Evolutionary conservation across 441 rosid species (phyloP).

Genomic region (Erodium moschatum): DNA sequence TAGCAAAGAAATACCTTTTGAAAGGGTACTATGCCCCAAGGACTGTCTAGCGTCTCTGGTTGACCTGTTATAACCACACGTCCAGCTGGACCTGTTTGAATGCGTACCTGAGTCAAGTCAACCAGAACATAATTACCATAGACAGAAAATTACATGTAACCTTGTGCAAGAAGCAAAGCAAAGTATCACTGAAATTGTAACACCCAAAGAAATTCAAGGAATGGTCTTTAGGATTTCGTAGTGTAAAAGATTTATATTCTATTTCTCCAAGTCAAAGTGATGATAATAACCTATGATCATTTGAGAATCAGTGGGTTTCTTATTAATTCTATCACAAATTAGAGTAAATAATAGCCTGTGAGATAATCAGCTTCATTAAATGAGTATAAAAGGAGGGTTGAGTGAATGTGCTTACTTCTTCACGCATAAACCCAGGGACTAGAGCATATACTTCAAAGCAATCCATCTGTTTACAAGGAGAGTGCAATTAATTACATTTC

Average conservation of each 20-base stretch:
- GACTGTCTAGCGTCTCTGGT: slow-evolving; percentile 74
- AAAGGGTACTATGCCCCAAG: slow-evolving; percentile 89
- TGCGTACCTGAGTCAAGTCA: slow-evolving; percentile 46
- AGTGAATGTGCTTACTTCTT: slow-evolving; percentile 43
- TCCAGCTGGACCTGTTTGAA: slow-evolving; percentile 88
- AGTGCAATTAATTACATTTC: not conserved
- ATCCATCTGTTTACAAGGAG: slow-evolving; percentile 43
- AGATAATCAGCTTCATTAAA: not conserved
- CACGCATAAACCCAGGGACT: slow-evolving; percentile 80
- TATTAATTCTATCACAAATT: not conserved
- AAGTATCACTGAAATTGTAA: not conserved
- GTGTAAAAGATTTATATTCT: not conserved
- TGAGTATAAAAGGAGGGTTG: slow-evolving; percentile 17
- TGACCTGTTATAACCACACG: slow-evolving; percentile 72
- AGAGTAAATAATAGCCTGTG: not conserved
- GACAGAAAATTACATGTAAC: not conserved
- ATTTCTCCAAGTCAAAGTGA: not conserved
- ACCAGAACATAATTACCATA: not conserved
- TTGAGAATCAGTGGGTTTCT: not conserved
- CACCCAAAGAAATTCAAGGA: not conserved
- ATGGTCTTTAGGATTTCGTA: not conserved
- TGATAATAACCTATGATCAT: not conserved
- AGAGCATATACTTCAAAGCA: slow-evolving; percentile 76
- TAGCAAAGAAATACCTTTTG: slow-evolving; percentile 47
- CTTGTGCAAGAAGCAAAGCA: not conserved